phyloP scores from a whole-genome alignment of 257 asterid species.

The Anisodus acutangulus region DNA sequence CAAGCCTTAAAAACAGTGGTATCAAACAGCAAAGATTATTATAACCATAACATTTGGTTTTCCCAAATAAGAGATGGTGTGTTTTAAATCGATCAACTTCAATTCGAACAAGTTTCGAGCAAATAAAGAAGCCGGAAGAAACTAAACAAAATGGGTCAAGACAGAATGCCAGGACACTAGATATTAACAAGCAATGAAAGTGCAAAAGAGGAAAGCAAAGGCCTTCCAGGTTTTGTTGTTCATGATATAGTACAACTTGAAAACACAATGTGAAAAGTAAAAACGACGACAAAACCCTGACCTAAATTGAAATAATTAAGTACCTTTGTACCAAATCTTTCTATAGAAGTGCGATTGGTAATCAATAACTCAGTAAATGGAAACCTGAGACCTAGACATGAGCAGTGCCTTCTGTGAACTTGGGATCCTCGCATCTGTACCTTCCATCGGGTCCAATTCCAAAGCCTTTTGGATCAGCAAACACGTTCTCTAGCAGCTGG shows the following conservation, averaged over 20 bases:
- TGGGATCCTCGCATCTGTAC: conserved; percentile 39
- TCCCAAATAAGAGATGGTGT: background rate
- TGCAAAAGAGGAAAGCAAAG: background rate
- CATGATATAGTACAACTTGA: conserved; percentile 7
- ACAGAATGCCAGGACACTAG: background rate
- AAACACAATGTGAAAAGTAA: conserved; percentile 2
- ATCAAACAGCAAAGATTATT: background rate
- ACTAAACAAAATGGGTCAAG: background rate
- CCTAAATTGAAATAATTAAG: conserved; percentile 14
- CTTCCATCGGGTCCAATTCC: conserved; percentile 96
- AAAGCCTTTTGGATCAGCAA: conserved; percentile 96
- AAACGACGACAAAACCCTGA: background rate
- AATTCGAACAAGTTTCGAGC: background rate
- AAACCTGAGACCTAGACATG: conserved; percentile 55
- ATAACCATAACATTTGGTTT: background rate
- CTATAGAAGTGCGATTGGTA: background rate
- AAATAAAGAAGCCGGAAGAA: background rate
- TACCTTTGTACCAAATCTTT: conserved; percentile 6
- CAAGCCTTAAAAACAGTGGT: background rate
- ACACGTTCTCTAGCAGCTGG: conserved; percentile 89
- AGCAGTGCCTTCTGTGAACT: conserved; percentile 96
- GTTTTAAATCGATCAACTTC: background rate
- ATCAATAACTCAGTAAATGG: background rate
- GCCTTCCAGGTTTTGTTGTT: background rate
- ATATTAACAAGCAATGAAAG: background rate